Evolutionary conservation across 1,284 basidiomycete genomes (phyloP).

Genomic region (Tausonia pullulans): DNA sequence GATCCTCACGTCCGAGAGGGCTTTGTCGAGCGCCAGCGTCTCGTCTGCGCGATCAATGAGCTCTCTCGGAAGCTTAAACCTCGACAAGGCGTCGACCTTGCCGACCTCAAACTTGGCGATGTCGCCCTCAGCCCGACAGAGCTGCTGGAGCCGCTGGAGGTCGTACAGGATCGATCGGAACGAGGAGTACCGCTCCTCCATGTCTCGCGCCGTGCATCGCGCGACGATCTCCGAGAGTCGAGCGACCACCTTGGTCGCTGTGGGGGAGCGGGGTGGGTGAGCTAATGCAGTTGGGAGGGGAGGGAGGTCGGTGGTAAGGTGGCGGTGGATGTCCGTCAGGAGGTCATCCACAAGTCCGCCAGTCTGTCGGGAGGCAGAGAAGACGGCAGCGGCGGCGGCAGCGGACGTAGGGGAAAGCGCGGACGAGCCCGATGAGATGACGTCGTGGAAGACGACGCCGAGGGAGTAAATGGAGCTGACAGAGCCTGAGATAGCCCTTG

Average conservation of each 20-base stretch:
- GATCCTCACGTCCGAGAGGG: neutral
- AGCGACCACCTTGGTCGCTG: too few species aligned
- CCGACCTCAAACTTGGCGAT: conserved; percentile 26
- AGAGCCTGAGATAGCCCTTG: too few species aligned
- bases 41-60: conserved; percentile 26
- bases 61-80: conserved; percentile 22
- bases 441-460: neutral
- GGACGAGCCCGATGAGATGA: neutral
- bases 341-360: neutral
- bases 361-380: neutral
- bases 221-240: conserved; percentile 28
- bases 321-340: neutral
- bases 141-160: conserved; percentile 22
- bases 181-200: conserved; percentile 27
- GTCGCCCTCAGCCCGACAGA: conserved; percentile 22
- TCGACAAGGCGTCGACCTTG: conserved; percentile 25
- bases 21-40: conserved; percentile 19
- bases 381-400: neutral
- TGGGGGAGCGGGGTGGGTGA: neutral
- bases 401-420: neutral
- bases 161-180: conserved; percentile 27
- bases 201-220: conserved; percentile 26
- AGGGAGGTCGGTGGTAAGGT: neutral
- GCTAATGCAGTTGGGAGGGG: neutral
- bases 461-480: neutral